Conservation (phyloP, 1,139 yeast genomes). For the Yamadazyma oceani region DNA sequence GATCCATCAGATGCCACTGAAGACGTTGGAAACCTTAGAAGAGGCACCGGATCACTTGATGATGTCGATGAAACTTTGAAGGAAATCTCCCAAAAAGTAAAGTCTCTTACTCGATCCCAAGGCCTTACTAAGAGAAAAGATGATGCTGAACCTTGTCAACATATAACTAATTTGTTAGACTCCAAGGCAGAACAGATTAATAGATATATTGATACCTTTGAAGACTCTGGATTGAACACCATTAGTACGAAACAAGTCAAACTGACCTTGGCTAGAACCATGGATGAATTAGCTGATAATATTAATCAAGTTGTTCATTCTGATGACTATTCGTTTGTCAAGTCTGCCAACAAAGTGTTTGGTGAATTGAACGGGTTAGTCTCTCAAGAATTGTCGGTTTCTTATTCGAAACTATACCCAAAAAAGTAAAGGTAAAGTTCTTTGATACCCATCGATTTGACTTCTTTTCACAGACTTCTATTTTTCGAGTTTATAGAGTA, state of each 20-base stretch:
- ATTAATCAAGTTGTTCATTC: not conserved
- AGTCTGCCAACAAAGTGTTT: not conserved
- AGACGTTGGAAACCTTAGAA: not conserved
- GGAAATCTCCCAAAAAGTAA: not conserved
- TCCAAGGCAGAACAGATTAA: not conserved
- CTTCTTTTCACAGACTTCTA: no score
- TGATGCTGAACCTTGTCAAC: not conserved
- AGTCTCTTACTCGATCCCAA: not conserved
- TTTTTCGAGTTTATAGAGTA: no score
- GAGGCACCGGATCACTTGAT: not conserved
- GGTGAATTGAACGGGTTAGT: not conserved
- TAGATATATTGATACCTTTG: not conserved
- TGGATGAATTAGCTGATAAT: not conserved
- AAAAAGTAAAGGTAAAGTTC: not conserved
- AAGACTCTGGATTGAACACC: not conserved
- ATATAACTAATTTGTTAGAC: not conserved
- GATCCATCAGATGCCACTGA: no score
- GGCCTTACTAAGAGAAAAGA: not conserved
- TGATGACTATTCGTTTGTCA: not conserved
- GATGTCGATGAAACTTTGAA: constrained; percentile 1
- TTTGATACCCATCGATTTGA: no score
- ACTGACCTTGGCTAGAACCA: not conserved
- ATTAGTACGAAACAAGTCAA: no score
- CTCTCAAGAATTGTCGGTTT: not conserved
- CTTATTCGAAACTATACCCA: not conserved